phyloP scores from a whole-genome alignment of 805 yeast species.

The Komagataella pseudopastoris region DNA sequence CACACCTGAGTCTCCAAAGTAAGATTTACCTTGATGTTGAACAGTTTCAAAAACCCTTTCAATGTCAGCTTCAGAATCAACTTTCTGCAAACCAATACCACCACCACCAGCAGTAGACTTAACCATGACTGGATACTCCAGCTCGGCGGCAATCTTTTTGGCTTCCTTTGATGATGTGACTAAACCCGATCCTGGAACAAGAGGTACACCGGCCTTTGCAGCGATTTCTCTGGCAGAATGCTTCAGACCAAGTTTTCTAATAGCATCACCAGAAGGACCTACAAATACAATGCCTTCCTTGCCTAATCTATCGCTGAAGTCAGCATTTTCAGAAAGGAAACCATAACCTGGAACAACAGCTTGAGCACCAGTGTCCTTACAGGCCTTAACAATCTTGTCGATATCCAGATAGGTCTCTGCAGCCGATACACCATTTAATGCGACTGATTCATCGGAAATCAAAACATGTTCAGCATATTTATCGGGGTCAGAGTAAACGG shows the following conservation, averaged over 20 bases:
- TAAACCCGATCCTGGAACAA: constrained; percentile 94
- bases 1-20: constrained; percentile 93
- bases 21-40: constrained; percentile 84
- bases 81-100: constrained; percentile 94
- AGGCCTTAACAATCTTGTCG: constrained; percentile 78
- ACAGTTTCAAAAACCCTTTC: constrained; percentile 81
- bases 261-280: constrained; percentile 95
- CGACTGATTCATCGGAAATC: constrained; percentile 70
- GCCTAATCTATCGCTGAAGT: constrained; percentile 79
- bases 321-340: constrained; percentile 91
- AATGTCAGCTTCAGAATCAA: constrained; percentile 70
- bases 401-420: constrained; percentile 83
- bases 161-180: constrained; percentile 67
- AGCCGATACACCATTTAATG: constrained; percentile 71
- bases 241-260: constrained; percentile 81
- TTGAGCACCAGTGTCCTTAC: constrained; percentile 71
- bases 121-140: constrained; percentile 88
- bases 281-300: constrained; percentile 80
- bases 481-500: constrained; percentile 87
- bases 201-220: constrained; percentile 79
- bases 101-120: constrained; percentile 99
- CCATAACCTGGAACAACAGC: constrained; percentile 99
- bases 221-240: constrained; percentile 97
- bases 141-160: constrained; percentile 49
- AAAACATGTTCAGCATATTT: constrained; percentile 78